Conservation (phyloP, 1,284 basidiomycete genomes). For the Farysia itapuensis region DNA sequence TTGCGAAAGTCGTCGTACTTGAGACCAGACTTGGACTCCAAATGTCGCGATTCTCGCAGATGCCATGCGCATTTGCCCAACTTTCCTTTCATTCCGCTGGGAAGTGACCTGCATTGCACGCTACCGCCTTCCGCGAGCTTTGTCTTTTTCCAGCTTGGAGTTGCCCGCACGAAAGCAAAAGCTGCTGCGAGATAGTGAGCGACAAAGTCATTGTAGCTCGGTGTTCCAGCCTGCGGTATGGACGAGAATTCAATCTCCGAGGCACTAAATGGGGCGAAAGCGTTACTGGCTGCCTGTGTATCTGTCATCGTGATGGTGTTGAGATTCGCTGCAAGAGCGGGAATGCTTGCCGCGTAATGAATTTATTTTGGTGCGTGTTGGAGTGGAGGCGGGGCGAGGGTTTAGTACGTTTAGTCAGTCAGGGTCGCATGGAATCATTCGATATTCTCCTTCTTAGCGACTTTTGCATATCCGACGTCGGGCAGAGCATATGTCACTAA, state of each 20-base stretch:
- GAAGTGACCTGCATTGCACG: constrained; percentile 22
- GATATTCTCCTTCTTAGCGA: no score
- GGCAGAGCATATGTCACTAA: no score
- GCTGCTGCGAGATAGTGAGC: constrained; percentile 15
- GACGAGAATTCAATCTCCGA: constrained; percentile 18
- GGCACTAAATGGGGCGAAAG: constrained; percentile 12
- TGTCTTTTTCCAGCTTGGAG: constrained; percentile 22
- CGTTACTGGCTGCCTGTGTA: background rate
- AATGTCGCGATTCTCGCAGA: constrained; percentile 34
- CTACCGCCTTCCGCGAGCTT: constrained; percentile 11
- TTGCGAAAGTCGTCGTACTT: constrained; percentile 37
- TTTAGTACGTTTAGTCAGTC: no score
- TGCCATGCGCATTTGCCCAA: constrained; percentile 46
- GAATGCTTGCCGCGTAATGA: no score
- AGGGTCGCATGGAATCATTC: no score
- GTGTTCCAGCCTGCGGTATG: constrained; percentile 21
- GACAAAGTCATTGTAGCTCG: constrained; percentile 30
- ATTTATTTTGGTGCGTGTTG: no score
- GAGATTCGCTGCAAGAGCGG: background rate
- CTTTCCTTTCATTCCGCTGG: constrained; percentile 8
- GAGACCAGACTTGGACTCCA: constrained; percentile 13
- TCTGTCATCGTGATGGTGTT: background rate
- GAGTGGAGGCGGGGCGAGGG: no score
- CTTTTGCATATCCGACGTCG: no score
- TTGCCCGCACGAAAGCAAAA: constrained; percentile 19